These are phyloP conservation scores for Nicotiana rustica DNA, from an alignment of 305 asterid genomes.

Conservation along the genomic window DNA sequence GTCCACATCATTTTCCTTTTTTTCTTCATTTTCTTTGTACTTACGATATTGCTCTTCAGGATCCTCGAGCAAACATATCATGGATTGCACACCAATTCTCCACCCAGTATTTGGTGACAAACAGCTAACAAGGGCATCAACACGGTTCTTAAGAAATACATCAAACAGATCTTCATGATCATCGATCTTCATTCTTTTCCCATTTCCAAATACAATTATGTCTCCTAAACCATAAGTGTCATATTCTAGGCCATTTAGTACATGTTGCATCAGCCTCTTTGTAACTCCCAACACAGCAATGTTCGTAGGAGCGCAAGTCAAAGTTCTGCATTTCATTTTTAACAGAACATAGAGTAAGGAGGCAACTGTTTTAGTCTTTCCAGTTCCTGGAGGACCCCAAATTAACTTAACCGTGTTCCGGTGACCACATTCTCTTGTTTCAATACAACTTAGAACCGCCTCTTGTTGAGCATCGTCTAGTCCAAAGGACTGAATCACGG, in stretches of 20 bases:
- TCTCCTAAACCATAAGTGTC: constrained; percentile 64
- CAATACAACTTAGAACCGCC: constrained; percentile 47
- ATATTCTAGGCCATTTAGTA: constrained; percentile 31
- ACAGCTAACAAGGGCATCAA: constrained; percentile 44
- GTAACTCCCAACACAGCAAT: constrained; percentile 47
- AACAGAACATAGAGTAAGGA: constrained; percentile 37
- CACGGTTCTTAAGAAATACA: constrained; percentile 63
- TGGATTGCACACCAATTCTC: constrained; percentile 44
- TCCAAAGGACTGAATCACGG: constrained; percentile 24
- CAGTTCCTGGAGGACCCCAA: constrained; percentile 63
- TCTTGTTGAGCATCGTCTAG: constrained; percentile 43
- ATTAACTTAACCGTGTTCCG: constrained; percentile 41
- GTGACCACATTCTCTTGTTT: constrained; percentile 40
- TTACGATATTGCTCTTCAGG: constrained; percentile 48
- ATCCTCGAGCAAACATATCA: constrained; percentile 56
- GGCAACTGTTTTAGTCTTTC: constrained; percentile 52
- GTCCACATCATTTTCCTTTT: background rate
- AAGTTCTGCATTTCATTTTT: constrained; percentile 46
- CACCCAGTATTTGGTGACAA: constrained; percentile 52
- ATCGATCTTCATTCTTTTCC: constrained; percentile 62
- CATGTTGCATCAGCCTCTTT: constrained; percentile 39
- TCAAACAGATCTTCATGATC: constrained; percentile 60
- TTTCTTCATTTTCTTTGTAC: constrained; percentile 38
- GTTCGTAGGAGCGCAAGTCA: constrained; percentile 56
- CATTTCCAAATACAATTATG: constrained; percentile 72